A percentile compares a stretch with the other conserved stretches of the same genome.
These are phyloP conservation scores for Erythrophleum fordii DNA, from an alignment of 306 rosid species.

Conservation along the genomic window DNA sequence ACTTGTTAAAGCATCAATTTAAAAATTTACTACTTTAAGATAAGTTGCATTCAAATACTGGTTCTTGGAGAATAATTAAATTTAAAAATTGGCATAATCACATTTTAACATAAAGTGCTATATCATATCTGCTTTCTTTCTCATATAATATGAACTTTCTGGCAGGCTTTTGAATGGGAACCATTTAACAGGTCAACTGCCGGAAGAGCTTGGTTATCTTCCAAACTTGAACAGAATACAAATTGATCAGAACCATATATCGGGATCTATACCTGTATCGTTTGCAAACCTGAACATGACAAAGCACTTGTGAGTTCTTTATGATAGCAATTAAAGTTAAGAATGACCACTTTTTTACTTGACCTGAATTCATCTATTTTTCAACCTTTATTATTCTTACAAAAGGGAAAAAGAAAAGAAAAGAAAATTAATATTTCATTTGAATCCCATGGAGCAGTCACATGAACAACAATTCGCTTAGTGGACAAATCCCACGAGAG, in stretches of 20 bases:
- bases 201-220: conserved; percentile 85
- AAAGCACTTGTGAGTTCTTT: conserved; percentile 72
- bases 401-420: background rate
- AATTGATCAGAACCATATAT: conserved; percentile 72
- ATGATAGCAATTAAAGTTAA: background rate
- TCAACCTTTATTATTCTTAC: background rate
- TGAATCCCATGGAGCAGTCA: conserved; percentile 66
- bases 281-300: conserved; percentile 65
- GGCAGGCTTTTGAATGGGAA: conserved; percentile 88
- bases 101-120: conserved; percentile 11
- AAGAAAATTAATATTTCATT: conserved; percentile 28
- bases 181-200: conserved; percentile 65
- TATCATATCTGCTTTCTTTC: conserved; percentile 29
- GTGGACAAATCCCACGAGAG: conserved; percentile 76
- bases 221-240: conserved; percentile 65
- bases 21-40: conserved; percentile 7
- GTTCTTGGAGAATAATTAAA: background rate
- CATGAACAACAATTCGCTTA: conserved; percentile 96
- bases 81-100: conserved; percentile 17
- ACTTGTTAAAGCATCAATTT: background rate
- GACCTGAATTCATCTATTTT: conserved; percentile 4
- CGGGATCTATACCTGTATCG: conserved; percentile 76
- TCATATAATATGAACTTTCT: conserved; percentile 21
- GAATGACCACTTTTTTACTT: background rate
- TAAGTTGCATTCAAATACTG: conserved; percentile 1